phyloP scores from a whole-genome alignment of 1,284 basidiomycete species.

The Nidula niveotomentosa region DNA sequence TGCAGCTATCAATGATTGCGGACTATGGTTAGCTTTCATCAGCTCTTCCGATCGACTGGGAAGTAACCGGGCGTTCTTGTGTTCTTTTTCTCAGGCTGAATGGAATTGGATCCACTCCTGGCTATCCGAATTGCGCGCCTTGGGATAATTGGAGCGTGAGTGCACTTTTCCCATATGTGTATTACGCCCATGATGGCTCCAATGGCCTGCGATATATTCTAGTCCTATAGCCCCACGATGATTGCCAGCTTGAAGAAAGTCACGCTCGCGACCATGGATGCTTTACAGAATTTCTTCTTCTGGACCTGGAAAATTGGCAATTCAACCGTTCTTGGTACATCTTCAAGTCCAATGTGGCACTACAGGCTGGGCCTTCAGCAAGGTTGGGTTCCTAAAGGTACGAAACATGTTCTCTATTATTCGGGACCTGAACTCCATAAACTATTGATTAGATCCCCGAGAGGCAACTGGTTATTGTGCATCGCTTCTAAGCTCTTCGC shows the following conservation, averaged over 20 bases:
- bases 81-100: constrained; percentile 45
- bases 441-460: constrained; percentile 53
- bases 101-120: constrained; percentile 59
- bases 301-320: constrained; percentile 85
- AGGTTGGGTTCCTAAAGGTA: constrained; percentile 72
- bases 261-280: constrained; percentile 70
- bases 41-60: not conserved
- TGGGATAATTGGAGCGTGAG: constrained; percentile 42
- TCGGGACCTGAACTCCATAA: not conserved
- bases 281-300: constrained; percentile 81
- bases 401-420: not conserved
- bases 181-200: not conserved
- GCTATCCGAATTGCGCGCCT: constrained; percentile 48
- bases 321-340: constrained; percentile 50
- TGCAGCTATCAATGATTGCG: constrained; percentile 62
- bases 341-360: constrained; percentile 75
- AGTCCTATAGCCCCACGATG: constrained; percentile 48
- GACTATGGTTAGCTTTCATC: constrained; percentile 32
- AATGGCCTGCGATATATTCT: constrained; percentile 35
- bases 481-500: constrained; percentile 32
- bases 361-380: constrained; percentile 70
- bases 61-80: constrained; percentile 3
- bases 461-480: constrained; percentile 62
- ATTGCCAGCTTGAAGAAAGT: constrained; percentile 56
- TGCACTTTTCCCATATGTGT: constrained; percentile 9